Evolutionary conservation across 2,329 filamentous ascomycete genomes (phyloP).

Genomic region (Westerdykella ornata): DNA sequence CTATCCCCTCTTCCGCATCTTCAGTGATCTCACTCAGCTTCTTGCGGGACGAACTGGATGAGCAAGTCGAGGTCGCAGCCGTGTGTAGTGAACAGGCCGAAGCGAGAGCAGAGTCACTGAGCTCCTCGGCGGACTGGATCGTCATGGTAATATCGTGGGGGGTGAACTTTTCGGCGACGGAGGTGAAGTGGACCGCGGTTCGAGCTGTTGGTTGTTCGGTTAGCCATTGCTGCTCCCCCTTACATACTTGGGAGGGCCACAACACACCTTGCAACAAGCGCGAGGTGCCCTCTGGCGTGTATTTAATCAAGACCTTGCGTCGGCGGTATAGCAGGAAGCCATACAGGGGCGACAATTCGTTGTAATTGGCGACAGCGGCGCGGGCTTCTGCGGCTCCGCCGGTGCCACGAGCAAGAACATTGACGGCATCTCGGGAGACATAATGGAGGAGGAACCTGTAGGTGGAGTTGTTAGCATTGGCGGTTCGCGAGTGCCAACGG

Average conservation of each 20-base stretch:
- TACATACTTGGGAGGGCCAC: constrained; percentile 2
- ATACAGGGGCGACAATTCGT: constrained; percentile 81
- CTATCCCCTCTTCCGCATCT: constrained; percentile 68
- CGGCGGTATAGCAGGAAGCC: constrained; percentile 86
- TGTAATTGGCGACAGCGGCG: constrained; percentile 67
- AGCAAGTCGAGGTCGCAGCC: constrained; percentile 76
- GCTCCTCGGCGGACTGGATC: constrained; percentile 65
- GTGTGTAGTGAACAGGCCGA: constrained; percentile 85
- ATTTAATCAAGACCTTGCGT: constrained; percentile 86
- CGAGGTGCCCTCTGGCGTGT: constrained; percentile 84
- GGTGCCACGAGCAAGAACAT: constrained; percentile 67
- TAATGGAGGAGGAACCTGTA: constrained; percentile 92
- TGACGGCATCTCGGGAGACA: constrained; percentile 77
- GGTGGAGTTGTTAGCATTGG: constrained; percentile 18
- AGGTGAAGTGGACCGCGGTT: constrained; percentile 63
- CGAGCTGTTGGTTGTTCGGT: constrained; percentile 57
- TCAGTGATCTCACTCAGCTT: constrained; percentile 91
- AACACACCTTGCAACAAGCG: constrained; percentile 82
- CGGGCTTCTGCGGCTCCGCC: constrained; percentile 81
- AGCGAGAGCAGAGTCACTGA: constrained; percentile 82
- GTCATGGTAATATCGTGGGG: constrained; percentile 82
- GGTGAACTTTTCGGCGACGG: constrained; percentile 60
- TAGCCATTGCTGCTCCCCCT: constrained; percentile 8
- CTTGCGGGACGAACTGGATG: constrained; percentile 72
- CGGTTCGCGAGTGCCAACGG: constrained; percentile 4